Percentiles rank a stretch among this genome's conserved stretches.
Evolutionary conservation across 805 yeast genomes (phyloP).

Genomic region (Sugiyamaella mastotermitis): DNA sequence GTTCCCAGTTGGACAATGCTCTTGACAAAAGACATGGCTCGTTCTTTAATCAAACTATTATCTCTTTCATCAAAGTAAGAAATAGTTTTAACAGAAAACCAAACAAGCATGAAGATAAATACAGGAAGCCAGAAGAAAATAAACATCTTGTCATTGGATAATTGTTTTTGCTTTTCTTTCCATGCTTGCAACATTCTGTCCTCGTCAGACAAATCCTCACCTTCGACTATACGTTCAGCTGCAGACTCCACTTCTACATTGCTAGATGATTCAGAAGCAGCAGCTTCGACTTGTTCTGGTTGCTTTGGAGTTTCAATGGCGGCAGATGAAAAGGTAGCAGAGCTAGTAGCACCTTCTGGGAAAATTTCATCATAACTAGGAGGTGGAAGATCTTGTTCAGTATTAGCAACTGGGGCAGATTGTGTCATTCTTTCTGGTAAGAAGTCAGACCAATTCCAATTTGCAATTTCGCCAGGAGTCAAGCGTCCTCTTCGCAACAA

Average conservation of each 20-base stretch:
- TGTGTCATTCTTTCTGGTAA: conserved; percentile 8
- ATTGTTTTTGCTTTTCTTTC: conserved; percentile 36
- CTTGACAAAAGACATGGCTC: conserved; percentile 8
- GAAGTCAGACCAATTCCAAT: conserved; percentile 19
- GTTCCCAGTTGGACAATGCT: conserved; percentile 7
- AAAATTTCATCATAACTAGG: conserved; percentile 21
- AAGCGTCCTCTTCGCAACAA: conserved; percentile 7
- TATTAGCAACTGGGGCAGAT: not conserved
- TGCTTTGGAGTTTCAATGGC: conserved; percentile 15
- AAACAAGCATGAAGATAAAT: conserved; percentile 38
- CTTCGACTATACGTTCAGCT: too few species aligned
- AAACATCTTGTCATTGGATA: conserved; percentile 72
- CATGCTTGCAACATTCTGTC: conserved; percentile 28
- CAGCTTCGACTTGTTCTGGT: conserved; percentile 2
- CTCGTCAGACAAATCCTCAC: conserved; percentile 13
- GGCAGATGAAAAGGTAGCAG: conserved; percentile 17
- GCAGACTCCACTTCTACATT: conserved; percentile 1
- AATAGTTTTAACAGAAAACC: conserved; percentile 18
- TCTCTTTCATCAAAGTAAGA: conserved; percentile 15
- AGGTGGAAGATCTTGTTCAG: conserved; percentile 12
- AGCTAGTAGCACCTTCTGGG: conserved; percentile 18
- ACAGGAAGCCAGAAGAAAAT: conserved; percentile 90
- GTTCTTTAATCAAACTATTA: conserved; percentile 6
- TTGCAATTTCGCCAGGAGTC: conserved; percentile 30
- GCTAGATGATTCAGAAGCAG: not conserved